Conservation (phyloP, 2,329 filamentous ascomycete species). For the Cladosporium sp. region DNA sequence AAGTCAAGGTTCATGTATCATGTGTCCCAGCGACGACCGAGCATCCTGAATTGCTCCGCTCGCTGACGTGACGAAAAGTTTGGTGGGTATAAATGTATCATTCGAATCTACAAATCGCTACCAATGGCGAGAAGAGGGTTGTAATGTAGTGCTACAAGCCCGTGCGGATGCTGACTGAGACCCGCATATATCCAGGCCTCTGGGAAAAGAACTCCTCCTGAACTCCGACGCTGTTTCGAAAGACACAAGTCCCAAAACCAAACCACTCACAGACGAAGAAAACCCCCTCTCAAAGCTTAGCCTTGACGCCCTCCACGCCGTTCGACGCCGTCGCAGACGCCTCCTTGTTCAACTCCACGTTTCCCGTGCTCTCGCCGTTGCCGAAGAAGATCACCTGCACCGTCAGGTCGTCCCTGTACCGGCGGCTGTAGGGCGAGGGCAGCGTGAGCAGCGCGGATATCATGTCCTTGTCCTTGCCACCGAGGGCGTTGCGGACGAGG, state of each 20-base stretch:
- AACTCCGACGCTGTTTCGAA: constrained; percentile 9
- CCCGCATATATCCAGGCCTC: no score
- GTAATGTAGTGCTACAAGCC: neutral
- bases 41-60: no score
- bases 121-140: neutral
- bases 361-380: constrained; percentile 66
- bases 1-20: no score
- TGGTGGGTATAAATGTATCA: neutral
- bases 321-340: constrained; percentile 57
- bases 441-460: constrained; percentile 86
- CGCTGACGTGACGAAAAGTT: neutral
- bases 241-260: neutral
- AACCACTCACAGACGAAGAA: neutral
- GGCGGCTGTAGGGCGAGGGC: constrained; percentile 80
- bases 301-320: constrained; percentile 13
- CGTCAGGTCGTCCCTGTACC: constrained; percentile 92
- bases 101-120: no score
- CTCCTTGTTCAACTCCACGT: constrained; percentile 77
- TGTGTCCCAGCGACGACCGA: no score
- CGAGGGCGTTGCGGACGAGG: constrained; percentile 87
- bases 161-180: neutral
- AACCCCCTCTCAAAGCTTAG: constrained; percentile 15
- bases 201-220: neutral
- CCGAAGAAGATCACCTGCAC: constrained; percentile 99
- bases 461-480: constrained; percentile 89